These are phyloP conservation scores for Torulaspora gathmanii DNA, from an alignment of 805 yeast genomes.

Conservation along the genomic window DNA sequence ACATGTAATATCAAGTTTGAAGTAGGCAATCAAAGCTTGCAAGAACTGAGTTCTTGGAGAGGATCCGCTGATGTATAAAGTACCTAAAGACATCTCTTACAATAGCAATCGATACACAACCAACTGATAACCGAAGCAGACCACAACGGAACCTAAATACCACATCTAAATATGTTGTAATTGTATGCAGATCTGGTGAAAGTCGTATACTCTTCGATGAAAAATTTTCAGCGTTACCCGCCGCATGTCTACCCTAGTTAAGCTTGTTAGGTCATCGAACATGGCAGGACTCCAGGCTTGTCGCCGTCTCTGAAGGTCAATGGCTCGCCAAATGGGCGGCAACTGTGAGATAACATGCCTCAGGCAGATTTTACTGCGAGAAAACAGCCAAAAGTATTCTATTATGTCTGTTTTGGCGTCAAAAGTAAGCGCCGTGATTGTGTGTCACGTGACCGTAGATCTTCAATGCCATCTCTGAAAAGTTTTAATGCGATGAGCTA, in stretches of 20 bases:
- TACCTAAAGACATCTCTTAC: slow-evolving; percentile 60
- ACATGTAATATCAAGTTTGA: slow-evolving; percentile 55
- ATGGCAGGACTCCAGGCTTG: background rate
- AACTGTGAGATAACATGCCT: too few species aligned
- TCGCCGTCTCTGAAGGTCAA: background rate
- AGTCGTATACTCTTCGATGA: background rate
- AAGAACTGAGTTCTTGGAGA: slow-evolving; percentile 32
- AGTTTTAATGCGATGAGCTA: slow-evolving; percentile 3
- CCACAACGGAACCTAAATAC: background rate
- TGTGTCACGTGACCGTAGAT: slow-evolving; percentile 4
- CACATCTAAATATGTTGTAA: too few species aligned
- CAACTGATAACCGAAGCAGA: background rate
- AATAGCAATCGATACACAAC: background rate
- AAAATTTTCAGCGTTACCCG: slow-evolving; percentile 7
- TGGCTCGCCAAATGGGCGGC: background rate
- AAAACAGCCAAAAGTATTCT: background rate
- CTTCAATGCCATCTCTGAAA: background rate
- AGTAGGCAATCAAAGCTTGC: slow-evolving; percentile 51
- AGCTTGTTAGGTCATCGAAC: background rate
- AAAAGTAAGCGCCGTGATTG: background rate
- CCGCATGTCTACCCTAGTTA: background rate
- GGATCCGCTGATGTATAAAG: slow-evolving; percentile 43
- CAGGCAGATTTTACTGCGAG: background rate
- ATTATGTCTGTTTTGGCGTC: background rate
- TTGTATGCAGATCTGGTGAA: background rate